These are phyloP conservation scores for Scheffersomyces parashehatae DNA, from an alignment of 1,139 yeast species.

Conservation along the genomic window DNA sequence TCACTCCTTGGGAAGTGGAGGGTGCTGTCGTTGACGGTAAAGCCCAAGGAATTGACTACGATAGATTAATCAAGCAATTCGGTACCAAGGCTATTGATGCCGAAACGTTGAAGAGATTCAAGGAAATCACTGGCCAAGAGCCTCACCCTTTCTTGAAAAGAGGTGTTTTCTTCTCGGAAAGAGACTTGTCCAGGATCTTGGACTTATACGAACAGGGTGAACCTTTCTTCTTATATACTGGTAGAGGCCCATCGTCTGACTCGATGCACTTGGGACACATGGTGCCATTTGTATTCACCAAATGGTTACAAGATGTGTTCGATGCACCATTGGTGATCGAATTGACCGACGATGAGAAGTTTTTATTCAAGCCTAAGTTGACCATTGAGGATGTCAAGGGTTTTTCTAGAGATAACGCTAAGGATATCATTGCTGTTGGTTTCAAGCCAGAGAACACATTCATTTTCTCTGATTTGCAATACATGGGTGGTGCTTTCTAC, in stretches of 20 bases:
- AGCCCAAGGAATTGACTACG: conserved; percentile 87
- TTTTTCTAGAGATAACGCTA: conserved; percentile 80
- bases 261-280: conserved; percentile 97
- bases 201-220: conserved; percentile 92
- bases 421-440: conserved; percentile 93
- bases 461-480: conserved; percentile 86
- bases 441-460: conserved; percentile 94
- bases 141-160: conserved; percentile 93
- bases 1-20: conserved; percentile 92
- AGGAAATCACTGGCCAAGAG: conserved; percentile 77
- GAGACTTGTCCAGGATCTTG: conserved; percentile 79
- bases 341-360: conserved; percentile 97
- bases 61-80: conserved; percentile 78
- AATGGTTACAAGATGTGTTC: conserved; percentile 97
- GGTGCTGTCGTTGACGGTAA: conserved; percentile 97
- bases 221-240: conserved; percentile 94
- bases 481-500: conserved; percentile 92
- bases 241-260: conserved; percentile 96
- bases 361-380: conserved; percentile 86
- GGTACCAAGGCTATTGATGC: conserved; percentile 77
- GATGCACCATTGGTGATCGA: conserved; percentile 96
- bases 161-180: conserved; percentile 90
- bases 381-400: conserved; percentile 85
- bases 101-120: conserved; percentile 76
- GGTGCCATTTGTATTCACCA: conserved; percentile 93